These are phyloP conservation scores for Bruguiera hainesii DNA, from an alignment of 441 rosid species.

Conservation along the genomic window DNA sequence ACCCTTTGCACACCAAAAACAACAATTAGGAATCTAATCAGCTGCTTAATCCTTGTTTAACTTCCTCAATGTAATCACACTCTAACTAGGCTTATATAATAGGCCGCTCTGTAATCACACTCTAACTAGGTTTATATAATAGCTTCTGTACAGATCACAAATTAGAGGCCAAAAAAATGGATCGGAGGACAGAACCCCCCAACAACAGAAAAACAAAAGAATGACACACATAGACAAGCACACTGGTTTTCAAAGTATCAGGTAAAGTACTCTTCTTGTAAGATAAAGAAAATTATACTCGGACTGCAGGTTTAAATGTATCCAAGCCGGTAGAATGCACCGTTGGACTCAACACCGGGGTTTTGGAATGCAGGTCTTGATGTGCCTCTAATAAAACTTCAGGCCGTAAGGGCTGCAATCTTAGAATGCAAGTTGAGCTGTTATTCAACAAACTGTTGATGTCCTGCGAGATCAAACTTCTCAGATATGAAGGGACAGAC, in stretches of 20 bases:
- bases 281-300: constrained; percentile 40
- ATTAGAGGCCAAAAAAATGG: constrained; percentile 47
- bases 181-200: constrained; percentile 37
- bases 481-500: constrained; percentile 20
- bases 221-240: constrained; percentile 46
- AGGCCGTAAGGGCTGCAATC: constrained; percentile 78
- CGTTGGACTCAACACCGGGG: constrained; percentile 56
- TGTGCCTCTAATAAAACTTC: constrained; percentile 62
- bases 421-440: constrained; percentile 31
- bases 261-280: constrained; percentile 25
- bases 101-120: constrained; percentile 70
- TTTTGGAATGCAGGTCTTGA: constrained; percentile 61
- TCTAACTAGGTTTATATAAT: constrained; percentile 47
- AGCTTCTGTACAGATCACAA: constrained; percentile 75
- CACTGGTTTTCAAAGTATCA: constrained; percentile 32
- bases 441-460: constrained; percentile 25
- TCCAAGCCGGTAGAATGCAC: constrained; percentile 71
- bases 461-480: constrained; percentile 22
- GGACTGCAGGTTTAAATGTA: constrained; percentile 44
- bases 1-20: constrained; percentile 51
- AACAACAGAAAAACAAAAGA: constrained; percentile 47
- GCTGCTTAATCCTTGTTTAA: constrained; percentile 51
- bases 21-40: constrained; percentile 34
- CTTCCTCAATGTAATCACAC: constrained; percentile 50
- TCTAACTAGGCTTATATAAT: constrained; percentile 47